phyloP scores from a whole-genome alignment of 768 basidiomycete genomes.

The Mycena albidolilacea region DNA sequence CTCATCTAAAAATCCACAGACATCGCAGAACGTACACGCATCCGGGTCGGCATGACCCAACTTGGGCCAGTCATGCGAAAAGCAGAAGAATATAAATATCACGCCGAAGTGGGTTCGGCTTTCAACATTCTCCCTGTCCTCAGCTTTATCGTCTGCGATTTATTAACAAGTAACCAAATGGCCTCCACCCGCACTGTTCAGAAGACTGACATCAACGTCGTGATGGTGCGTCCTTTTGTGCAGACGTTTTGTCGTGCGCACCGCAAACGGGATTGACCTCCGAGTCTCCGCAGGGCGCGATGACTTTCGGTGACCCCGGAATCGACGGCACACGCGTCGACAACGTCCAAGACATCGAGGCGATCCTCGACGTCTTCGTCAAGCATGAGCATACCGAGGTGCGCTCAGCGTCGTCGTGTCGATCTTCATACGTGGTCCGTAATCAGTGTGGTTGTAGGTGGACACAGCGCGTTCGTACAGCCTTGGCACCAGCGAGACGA shows the following conservation, averaged over 20 bases:
- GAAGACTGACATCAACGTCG: slow-evolving; percentile 55
- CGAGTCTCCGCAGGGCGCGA: slow-evolving; percentile 53
- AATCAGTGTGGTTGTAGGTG: slow-evolving; percentile 44
- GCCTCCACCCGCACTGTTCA: slow-evolving; percentile 34
- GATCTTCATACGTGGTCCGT: background rate
- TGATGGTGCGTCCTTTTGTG: slow-evolving; percentile 49
- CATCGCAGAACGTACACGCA: background rate
- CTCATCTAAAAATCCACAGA: background rate
- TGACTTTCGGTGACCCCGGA: slow-evolving; percentile 62
- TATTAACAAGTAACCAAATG: background rate
- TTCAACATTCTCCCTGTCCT: background rate
- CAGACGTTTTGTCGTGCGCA: background rate
- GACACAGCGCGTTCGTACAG: slow-evolving; percentile 68
- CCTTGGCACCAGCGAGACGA: slow-evolving; percentile 68
- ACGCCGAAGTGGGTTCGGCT: background rate
- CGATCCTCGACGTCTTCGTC: slow-evolving; percentile 65
- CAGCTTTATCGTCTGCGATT: too few relatives aligned
- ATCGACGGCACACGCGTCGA: slow-evolving; percentile 59
- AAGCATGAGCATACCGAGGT: slow-evolving; percentile 64
- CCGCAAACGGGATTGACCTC: too few relatives aligned
- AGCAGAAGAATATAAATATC: background rate
- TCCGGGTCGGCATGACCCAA: background rate
- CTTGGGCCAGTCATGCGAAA: background rate
- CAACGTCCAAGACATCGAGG: slow-evolving; percentile 58
- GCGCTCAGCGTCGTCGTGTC: background rate